Conservation (phyloP, 192 early-diverging fungal genomes). For the Backusella tuberculispora region DNA sequence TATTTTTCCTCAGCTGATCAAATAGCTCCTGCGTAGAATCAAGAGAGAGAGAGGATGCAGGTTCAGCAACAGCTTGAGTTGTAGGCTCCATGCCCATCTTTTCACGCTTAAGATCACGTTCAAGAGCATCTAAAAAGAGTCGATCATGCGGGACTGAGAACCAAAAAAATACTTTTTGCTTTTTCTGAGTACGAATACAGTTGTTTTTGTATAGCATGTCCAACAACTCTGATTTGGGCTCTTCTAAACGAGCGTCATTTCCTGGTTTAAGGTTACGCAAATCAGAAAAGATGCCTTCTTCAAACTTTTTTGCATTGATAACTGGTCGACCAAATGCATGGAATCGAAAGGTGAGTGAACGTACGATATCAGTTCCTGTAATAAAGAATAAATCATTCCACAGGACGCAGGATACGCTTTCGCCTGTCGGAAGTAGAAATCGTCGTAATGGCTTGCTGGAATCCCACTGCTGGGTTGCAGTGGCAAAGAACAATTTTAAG, state of each 20-base stretch:
- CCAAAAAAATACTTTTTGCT: constrained; percentile 99
- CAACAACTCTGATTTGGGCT: constrained; percentile 90
- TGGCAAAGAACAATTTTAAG: constrained; percentile 63
- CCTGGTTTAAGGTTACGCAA: constrained; percentile 95
- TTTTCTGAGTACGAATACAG: constrained; percentile 98
- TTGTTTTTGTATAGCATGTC: constrained; percentile 95
- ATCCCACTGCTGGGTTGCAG: constrained; percentile 71
- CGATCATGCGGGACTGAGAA: constrained; percentile 92
- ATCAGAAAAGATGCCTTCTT: constrained; percentile 98
- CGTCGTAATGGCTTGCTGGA: constrained; percentile 58
- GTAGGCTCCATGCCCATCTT: constrained; percentile 84
- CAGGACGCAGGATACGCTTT: constrained; percentile 88
- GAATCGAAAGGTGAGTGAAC: constrained; percentile 89
- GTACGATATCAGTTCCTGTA: constrained; percentile 96
- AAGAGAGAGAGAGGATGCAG: constrained; percentile 64
- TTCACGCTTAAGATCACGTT: constrained; percentile 95
- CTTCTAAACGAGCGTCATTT: constrained; percentile 89
- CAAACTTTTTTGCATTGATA: constrained; percentile 92
- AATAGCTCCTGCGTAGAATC: constrained; percentile 63
- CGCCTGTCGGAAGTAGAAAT: constrained; percentile 79
- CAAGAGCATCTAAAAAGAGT: constrained; percentile 94
- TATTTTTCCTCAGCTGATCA: constrained; percentile 51
- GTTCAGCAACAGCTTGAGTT: constrained; percentile 72
- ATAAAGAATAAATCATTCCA: constrained; percentile 95
- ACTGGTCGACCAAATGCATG: constrained; percentile 89